Conservation (phyloP, 345 rosid species). For the Turritis glabra region DNA sequence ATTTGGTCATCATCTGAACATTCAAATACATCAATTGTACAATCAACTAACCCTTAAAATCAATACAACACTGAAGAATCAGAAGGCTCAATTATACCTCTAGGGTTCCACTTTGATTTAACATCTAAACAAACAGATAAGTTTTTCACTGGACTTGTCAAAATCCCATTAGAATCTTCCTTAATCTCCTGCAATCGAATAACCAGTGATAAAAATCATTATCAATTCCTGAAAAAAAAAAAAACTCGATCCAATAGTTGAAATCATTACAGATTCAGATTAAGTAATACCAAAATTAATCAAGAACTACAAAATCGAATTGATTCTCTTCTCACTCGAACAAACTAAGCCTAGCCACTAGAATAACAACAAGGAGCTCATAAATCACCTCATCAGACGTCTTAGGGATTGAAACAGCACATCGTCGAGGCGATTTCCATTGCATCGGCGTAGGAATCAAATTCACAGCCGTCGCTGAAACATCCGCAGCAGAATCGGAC, state of each 20-base stretch:
- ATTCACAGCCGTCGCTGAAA: constrained; percentile 14
- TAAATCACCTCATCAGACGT: constrained; percentile 20
- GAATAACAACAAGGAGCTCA: not conserved
- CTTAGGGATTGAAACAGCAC: constrained; percentile 42
- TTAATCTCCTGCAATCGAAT: constrained; percentile 31
- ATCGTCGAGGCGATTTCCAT: constrained; percentile 57
- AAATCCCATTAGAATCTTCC: constrained; percentile 29
- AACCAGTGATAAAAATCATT: not conserved
- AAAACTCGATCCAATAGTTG: not conserved
- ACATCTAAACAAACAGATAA: constrained; percentile 31
- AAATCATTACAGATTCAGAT: not conserved
- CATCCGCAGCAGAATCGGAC: constrained; percentile 42
- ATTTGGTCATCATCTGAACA: constrained; percentile 59
- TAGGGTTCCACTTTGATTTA: constrained; percentile 62
- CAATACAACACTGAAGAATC: not conserved
- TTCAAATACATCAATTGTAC: not conserved
- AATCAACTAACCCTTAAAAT: not conserved
- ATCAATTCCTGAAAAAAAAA: not conserved
- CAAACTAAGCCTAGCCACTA: not conserved
- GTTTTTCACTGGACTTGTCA: constrained; percentile 14
- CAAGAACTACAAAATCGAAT: not conserved
- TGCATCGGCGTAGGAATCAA: constrained; percentile 40
- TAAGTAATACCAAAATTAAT: not conserved
- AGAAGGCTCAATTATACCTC: constrained; percentile 43
- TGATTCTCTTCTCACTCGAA: not conserved